Percentiles rank a stretch among this genome's conserved stretches.
phyloP scores from a whole-genome alignment of 225 moss, liverwort and hornwort genomes.

The Pseudoscleropodium purum region DNA sequence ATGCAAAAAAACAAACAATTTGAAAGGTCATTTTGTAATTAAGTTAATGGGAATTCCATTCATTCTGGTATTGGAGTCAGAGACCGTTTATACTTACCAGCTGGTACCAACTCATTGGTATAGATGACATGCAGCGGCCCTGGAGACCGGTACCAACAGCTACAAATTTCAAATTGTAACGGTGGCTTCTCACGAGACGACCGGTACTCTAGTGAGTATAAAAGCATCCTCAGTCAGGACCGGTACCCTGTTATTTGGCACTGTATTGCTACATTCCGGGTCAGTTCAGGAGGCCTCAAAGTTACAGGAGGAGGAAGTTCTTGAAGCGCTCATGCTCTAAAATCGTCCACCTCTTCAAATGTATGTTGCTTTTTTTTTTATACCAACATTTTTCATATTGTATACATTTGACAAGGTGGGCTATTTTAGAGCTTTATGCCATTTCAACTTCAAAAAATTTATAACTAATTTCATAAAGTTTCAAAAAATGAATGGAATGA shows the following conservation, averaged over 20 bases:
- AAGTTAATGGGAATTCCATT: neutral
- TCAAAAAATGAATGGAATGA: too few relatives aligned
- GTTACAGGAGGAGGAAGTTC: too few relatives aligned
- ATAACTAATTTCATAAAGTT: too few relatives aligned
- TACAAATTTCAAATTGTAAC: neutral
- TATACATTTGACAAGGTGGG: too few relatives aligned
- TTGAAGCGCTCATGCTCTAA: too few relatives aligned
- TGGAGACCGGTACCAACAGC: neutral
- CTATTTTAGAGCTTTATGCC: too few relatives aligned
- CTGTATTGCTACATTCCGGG: neutral
- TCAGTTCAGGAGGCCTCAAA: neutral
- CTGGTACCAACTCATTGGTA: neutral
- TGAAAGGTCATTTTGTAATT: neutral
- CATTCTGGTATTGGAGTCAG: neutral
- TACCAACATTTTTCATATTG: too few relatives aligned
- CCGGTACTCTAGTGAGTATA: neutral
- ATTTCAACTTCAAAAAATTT: too few relatives aligned
- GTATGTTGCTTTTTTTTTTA: too few relatives aligned
- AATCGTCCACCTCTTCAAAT: too few relatives aligned
- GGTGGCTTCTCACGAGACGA: neutral
- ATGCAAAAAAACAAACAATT: neutral
- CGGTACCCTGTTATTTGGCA: neutral
- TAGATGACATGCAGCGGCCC: neutral
- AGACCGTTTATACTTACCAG: neutral
- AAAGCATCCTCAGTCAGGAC: neutral